Conservation (phyloP, 306 rosid genomes). For the Trichosanthes cucumerina region DNA sequence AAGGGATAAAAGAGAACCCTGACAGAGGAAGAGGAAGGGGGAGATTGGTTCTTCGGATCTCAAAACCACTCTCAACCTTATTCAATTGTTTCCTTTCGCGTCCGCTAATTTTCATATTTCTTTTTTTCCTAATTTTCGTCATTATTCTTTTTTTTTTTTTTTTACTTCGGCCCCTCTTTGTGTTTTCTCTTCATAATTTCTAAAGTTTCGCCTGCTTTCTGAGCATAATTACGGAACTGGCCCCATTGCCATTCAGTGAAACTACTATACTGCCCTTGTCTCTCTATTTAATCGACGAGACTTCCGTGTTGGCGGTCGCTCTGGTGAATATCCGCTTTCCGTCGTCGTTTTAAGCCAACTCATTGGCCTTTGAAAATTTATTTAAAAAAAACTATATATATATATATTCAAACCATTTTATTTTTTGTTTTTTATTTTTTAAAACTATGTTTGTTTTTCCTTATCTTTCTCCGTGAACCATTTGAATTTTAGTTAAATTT, state of each 20-base stretch:
- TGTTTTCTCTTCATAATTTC: neutral
- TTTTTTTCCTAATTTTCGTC: neutral
- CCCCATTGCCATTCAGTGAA: neutral
- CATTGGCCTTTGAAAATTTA: too few species aligned
- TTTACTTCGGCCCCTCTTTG: constrained; percentile 2
- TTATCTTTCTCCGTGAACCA: too few species aligned
- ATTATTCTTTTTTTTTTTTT: neutral
- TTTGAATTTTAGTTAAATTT: too few species aligned
- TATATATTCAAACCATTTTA: too few species aligned
- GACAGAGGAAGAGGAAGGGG: constrained; percentile 20
- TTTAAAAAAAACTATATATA: too few species aligned
- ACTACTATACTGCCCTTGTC: neutral
- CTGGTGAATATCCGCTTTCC: neutral
- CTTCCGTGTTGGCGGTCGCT: neutral
- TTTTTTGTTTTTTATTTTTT: too few species aligned
- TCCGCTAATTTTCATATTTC: constrained; percentile 36
- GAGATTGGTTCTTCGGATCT: constrained; percentile 53
- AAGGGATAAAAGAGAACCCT: constrained; percentile 53
- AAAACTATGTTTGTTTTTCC: too few species aligned
- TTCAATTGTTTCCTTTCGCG: constrained; percentile 31
- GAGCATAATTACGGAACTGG: neutral
- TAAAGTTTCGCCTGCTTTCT: neutral
- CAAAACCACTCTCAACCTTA: constrained; percentile 21
- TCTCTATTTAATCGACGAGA: neutral
- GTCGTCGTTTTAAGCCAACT: neutral